These are phyloP conservation scores for Solanum hybrid DNA, from an alignment of 305 asterid genomes.

Conservation along the genomic window DNA sequence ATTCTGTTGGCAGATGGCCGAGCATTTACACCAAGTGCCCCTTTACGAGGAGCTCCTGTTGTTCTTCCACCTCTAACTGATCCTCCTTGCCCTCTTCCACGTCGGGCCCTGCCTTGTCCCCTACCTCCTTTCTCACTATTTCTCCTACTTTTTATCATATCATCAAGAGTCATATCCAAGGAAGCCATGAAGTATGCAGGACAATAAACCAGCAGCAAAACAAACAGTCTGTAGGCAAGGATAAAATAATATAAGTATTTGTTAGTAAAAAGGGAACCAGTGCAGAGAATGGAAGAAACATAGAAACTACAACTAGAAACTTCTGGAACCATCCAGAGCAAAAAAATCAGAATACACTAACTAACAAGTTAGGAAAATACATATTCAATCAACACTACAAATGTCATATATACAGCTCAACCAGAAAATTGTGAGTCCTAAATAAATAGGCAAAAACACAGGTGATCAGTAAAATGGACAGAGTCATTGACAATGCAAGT, in stretches of 20 bases:
- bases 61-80: slow-evolving; percentile 72
- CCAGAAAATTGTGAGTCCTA: background rate
- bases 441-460: background rate
- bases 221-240: slow-evolving; percentile 1
- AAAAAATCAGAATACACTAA: background rate
- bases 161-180: slow-evolving; percentile 80
- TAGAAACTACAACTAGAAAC: background rate
- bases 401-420: background rate
- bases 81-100: slow-evolving; percentile 71
- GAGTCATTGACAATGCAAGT: background rate
- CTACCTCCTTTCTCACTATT: slow-evolving; percentile 41
- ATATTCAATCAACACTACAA: background rate
- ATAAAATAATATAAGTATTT: background rate
- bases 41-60: slow-evolving; percentile 57
- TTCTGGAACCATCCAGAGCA: background rate
- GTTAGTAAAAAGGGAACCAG: background rate
- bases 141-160: slow-evolving; percentile 78
- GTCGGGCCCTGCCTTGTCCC: slow-evolving; percentile 55
- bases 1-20: slow-evolving; percentile 64
- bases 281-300: background rate
- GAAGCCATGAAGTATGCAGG: slow-evolving; percentile 53
- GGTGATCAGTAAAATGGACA: background rate
- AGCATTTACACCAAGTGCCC: slow-evolving; percentile 68
- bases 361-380: background rate
- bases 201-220: background rate